Percentiles rank a stretch among this genome's conserved stretches.
Evolutionary conservation across 129 eudicot species (phyloP).

Genomic region (Saussurea involucrata): DNA sequence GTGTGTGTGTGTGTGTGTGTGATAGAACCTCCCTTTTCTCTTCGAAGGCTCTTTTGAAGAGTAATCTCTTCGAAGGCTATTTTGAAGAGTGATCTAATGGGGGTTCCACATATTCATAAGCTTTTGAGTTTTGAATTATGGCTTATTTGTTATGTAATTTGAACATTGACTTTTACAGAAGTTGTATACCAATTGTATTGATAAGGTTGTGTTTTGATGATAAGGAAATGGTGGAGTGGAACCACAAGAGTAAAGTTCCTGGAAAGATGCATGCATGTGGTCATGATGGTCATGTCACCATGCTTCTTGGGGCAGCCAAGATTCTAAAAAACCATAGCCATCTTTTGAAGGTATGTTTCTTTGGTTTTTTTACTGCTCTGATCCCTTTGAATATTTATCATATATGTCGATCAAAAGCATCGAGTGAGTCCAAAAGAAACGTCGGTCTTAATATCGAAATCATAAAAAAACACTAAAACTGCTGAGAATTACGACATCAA

Average conservation of each 20-base stretch:
- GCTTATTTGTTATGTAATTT: background rate
- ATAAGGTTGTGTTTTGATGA: background rate
- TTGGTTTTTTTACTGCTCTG: background rate
- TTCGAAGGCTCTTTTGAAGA: no score
- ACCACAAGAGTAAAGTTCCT: slow-evolving; percentile 66
- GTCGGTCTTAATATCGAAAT: no score
- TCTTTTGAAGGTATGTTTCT: slow-evolving; percentile 27
- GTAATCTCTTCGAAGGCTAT: no score
- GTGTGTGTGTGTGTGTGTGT: no score
- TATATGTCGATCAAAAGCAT: background rate
- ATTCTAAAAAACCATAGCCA: slow-evolving; percentile 51
- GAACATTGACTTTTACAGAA: background rate
- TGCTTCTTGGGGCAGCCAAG: slow-evolving; percentile 81
- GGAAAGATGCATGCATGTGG: slow-evolving; percentile 93
- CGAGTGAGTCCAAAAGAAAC: no score
- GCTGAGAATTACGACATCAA: no score
- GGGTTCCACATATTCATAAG: no score
- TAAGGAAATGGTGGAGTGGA: slow-evolving; percentile 78
- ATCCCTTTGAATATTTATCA: background rate
- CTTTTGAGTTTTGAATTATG: background rate
- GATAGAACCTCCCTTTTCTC: no score
- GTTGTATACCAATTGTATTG: background rate
- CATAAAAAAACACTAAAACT: no score
- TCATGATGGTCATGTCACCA: slow-evolving; percentile 83
- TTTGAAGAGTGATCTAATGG: no score